Base-by-base conservation (phyloP, 768 basidiomycete species). In the Suillus decipiens region DNA sequence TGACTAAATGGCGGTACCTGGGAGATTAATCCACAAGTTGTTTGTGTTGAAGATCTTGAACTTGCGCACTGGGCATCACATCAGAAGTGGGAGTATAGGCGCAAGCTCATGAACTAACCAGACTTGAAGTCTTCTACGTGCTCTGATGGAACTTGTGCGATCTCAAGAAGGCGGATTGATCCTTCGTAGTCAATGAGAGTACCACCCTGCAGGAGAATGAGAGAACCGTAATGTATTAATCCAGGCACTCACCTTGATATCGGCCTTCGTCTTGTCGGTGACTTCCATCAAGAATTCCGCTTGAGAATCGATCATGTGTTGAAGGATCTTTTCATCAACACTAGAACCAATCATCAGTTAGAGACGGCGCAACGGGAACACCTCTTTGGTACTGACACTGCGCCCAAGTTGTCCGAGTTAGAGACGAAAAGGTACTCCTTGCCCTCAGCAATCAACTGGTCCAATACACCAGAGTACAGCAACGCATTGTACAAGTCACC, bases 21-120 rank as follows among this genome's bases (percentile, higher is more conserved):
- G 78, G 55, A 86, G 74, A 69, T 85, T 78, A 70, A 84, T 77
- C 82, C 83, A 88, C 60, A 87, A 71, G 70, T 87, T 88, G 76
- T 89, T 89, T 31, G 87, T 87, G 77, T 89, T 89, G 83, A 90
- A 88, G 69, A 88, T 86, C 80, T 90, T 89, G 85, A 93, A 93
- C 74, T 89, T 90, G 66, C 89, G 82, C 50, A 88, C 79, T 70
- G 61, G 10, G 33, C 17, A 61, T 10, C 1, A 54, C 43, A 12
- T 61, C 51, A 47, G 39, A 36, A 36, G 17, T 10, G 19, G 39
- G 33, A 60, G 24, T 12, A 28, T n/a, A 45, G 11, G 41, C 9
- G 14, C 3, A 48, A 59, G 48, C 14, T 61, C 39, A 48, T n/a
- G 17, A 24, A 51, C 64, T 37, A 43, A 72, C 71, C 67, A n/a